Evolutionary conservation across 305 asterid genomes (phyloP).

Genomic region (Solanum hybrid): DNA sequence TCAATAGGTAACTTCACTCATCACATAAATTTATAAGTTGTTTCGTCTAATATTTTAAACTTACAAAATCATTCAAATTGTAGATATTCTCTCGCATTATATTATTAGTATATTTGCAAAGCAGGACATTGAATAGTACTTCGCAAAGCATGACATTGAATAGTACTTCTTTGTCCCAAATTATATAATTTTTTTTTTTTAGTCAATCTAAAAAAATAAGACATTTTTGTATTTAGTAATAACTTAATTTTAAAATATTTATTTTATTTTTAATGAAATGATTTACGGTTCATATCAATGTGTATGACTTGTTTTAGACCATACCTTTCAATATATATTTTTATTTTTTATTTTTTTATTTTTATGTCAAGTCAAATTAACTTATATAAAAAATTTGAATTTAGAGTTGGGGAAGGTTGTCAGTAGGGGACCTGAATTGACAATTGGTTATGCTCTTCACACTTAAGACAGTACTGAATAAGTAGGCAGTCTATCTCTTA

Average conservation of each 20-base stretch:
- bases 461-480: not conserved
- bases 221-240: too few relatives aligned
- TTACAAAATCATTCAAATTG: not conserved
- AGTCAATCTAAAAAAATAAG: too few relatives aligned
- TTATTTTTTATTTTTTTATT: too few relatives aligned
- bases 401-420: conserved; percentile 9
- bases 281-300: too few relatives aligned
- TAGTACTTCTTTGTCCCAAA: too few relatives aligned
- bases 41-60: not conserved
- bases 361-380: not conserved
- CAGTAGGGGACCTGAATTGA: conserved; percentile 22
- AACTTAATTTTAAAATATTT: too few relatives aligned
- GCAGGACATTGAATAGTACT: not conserved
- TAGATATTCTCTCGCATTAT: not conserved
- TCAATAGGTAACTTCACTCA: not conserved
- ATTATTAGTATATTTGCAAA: not conserved
- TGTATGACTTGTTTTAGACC: too few relatives aligned
- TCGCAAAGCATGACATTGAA: not conserved
- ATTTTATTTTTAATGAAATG: too few relatives aligned
- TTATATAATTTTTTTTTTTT: too few relatives aligned
- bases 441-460: conserved; percentile 3
- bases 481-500: conserved; percentile 16
- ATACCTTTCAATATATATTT: too few relatives aligned
- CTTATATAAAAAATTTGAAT: not conserved
- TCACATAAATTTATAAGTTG: not conserved